Percentiles rank a stretch among this genome's conserved stretches.
Evolutionary conservation across 768 basidiomycete genomes (phyloP).

Genomic region (Boletus rubroflammeus): DNA sequence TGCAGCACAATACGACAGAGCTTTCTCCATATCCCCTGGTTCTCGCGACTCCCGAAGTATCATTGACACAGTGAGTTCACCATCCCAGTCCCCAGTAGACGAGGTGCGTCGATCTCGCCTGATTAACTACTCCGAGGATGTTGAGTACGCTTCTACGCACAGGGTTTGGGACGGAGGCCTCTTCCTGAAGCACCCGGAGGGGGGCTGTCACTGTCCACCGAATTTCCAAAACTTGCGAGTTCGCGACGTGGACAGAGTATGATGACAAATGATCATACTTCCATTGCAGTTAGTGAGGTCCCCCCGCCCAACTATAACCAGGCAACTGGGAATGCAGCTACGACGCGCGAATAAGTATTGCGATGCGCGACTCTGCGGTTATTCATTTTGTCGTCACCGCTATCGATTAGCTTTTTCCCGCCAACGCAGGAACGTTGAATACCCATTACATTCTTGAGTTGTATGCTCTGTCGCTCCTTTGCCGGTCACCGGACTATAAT

Average conservation of each 20-base stretch:
- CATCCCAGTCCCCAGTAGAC: slow-evolving; percentile 4
- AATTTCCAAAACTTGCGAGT: slow-evolving; percentile 13
- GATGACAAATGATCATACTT: slow-evolving; percentile 6
- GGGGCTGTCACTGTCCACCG: slow-evolving; percentile 10
- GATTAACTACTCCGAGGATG: not conserved
- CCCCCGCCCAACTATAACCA: slow-evolving; percentile 27
- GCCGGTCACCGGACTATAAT: not conserved
- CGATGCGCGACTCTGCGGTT: not conserved
- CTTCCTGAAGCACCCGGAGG: slow-evolving; percentile 26
- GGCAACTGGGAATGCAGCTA: slow-evolving; percentile 2
- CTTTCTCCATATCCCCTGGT: not conserved
- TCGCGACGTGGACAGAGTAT: slow-evolving; percentile 2
- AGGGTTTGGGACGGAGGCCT: slow-evolving; percentile 15
- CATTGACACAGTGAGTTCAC: slow-evolving; percentile 1
- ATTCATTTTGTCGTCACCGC: not conserved
- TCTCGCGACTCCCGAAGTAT: slow-evolving; percentile 15
- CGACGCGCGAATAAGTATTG: not conserved
- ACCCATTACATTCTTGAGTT: not conserved
- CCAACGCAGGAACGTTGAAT: not conserved
- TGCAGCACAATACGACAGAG: not conserved
- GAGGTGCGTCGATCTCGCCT: slow-evolving; percentile 13
- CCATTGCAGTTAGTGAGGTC: slow-evolving; percentile 14
- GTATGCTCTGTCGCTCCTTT: not conserved
- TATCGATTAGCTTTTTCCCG: not conserved
- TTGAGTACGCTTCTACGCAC: not conserved